phyloP scores from a whole-genome alignment of 345 rosid species.

The Pistacia vera region DNA sequence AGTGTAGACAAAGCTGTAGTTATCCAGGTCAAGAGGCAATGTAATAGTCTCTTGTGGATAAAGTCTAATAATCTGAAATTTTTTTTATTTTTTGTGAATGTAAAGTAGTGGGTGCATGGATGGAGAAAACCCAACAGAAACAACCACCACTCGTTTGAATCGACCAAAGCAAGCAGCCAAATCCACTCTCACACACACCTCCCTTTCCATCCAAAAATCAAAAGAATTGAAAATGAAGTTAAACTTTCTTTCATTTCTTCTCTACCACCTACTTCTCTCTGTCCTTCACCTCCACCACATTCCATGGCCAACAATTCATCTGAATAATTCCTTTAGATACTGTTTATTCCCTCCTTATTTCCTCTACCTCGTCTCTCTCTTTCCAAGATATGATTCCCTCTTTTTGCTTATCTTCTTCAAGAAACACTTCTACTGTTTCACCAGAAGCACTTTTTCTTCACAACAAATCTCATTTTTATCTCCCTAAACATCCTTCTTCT shows the following conservation, averaged over 20 bases:
- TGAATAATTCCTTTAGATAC: conserved; percentile 16
- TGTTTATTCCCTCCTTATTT: conserved; percentile 1
- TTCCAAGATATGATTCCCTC: conserved; percentile 59
- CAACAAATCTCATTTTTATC: conserved; percentile 41
- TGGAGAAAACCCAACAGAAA: conserved; percentile 6
- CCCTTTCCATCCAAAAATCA: conserved; percentile 2
- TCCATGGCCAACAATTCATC: conserved; percentile 37
- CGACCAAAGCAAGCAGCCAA: conserved; percentile 32
- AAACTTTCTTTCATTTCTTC: conserved; percentile 32
- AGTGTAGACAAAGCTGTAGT: background rate
- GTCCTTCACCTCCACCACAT: conserved; percentile 19
- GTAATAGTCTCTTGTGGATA: background rate
- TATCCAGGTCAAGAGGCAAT: background rate
- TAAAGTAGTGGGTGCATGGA: background rate
- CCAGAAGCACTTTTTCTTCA: conserved; percentile 31
- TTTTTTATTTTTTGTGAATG: background rate
- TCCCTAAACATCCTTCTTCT: conserved; percentile 36
- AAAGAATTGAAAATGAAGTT: conserved; percentile 4
- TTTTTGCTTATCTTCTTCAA: conserved; percentile 54
- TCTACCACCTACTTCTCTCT: conserved; percentile 28
- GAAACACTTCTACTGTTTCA: conserved; percentile 36
- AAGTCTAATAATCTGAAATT: background rate
- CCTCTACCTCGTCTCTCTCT: conserved; percentile 2
- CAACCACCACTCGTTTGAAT: conserved; percentile 37
- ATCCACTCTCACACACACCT: conserved; percentile 9